Conservation (phyloP, 176 grass and related monocot species). For the Avena sativa region DNA sequence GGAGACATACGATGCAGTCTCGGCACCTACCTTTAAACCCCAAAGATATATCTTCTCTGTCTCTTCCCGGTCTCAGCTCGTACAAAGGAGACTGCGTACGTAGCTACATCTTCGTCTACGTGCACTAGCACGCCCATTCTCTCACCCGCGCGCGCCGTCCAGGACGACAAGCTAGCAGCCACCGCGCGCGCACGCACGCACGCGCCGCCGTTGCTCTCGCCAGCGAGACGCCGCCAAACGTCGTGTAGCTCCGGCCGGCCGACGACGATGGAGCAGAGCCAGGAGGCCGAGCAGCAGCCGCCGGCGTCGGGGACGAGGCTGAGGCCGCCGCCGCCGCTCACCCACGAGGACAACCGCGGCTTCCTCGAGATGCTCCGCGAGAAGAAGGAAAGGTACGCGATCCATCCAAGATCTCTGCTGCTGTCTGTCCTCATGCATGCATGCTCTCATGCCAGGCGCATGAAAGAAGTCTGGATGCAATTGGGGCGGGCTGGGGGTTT, state of each 20-base stretch:
- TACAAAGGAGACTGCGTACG: neutral
- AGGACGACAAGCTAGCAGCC: conserved; percentile 13
- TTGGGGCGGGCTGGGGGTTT: neutral
- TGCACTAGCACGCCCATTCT: neutral
- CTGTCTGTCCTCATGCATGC: neutral
- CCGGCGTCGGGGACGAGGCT: neutral
- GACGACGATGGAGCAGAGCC: conserved; percentile 14
- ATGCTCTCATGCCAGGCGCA: neutral
- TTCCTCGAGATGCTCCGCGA: conserved; percentile 80
- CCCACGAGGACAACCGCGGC: conserved; percentile 71
- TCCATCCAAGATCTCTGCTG: neutral
- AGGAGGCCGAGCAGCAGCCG: neutral
- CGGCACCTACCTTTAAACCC: neutral
- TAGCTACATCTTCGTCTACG: neutral
- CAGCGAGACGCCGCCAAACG: neutral
- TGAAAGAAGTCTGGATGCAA: neutral
- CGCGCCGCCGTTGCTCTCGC: neutral
- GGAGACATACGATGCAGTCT: neutral
- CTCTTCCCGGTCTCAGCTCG: neutral
- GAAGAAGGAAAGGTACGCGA: conserved; percentile 61
- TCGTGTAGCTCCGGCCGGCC: neutral
- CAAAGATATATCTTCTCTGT: neutral
- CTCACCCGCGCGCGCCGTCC: neutral
- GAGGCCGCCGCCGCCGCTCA: conserved; percentile 54
- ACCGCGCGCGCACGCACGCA: neutral